A percentile compares a stretch with the other conserved stretches of the same genome.
These are phyloP conservation scores for Cryptococcus deneoformans DNA, from an alignment of 1,284 basidiomycete species.

Conservation along the genomic window DNA sequence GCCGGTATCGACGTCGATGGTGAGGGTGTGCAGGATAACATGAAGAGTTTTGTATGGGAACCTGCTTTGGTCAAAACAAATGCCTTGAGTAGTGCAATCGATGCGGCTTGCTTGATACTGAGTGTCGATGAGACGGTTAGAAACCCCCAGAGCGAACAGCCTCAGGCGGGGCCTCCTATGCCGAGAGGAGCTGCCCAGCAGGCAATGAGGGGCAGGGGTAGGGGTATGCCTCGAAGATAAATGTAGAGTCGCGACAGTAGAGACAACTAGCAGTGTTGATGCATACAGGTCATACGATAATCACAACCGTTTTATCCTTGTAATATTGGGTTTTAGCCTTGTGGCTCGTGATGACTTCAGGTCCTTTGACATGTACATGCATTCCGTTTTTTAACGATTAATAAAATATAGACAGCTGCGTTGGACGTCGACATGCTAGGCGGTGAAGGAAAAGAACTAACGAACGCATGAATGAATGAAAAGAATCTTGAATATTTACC, in stretches of 20 bases:
- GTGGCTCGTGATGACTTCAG: too few species aligned
- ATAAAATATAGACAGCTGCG: too few species aligned
- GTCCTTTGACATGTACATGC: too few species aligned
- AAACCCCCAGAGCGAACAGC: conserved; percentile 84
- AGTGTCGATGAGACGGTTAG: conserved; percentile 94
- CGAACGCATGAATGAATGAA: too few species aligned
- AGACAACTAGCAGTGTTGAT: not conserved
- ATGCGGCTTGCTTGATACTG: conserved; percentile 93
- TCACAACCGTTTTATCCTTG: not conserved
- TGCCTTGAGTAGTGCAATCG: conserved; percentile 89
- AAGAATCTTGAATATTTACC: too few species aligned
- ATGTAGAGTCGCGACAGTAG: not conserved
- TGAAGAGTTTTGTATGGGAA: conserved; percentile 99
- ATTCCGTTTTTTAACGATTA: too few species aligned
- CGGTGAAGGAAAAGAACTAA: too few species aligned
- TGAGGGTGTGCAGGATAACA: conserved; percentile 89
- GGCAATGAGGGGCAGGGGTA: conserved; percentile 75
- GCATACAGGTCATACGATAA: not conserved
- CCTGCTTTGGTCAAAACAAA: conserved; percentile 94
- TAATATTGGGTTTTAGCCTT: too few species aligned
- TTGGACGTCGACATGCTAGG: too few species aligned
- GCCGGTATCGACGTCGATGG: conserved; percentile 95
- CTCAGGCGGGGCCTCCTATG: conserved; percentile 67
- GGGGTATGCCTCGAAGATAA: conserved; percentile 44
- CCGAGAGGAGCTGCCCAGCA: conserved; percentile 79